A percentile compares a stretch with the other conserved stretches of the same genome.
phyloP scores from a whole-genome alignment of 805 yeast species.

The Wickerhamiella slavikovae region DNA sequence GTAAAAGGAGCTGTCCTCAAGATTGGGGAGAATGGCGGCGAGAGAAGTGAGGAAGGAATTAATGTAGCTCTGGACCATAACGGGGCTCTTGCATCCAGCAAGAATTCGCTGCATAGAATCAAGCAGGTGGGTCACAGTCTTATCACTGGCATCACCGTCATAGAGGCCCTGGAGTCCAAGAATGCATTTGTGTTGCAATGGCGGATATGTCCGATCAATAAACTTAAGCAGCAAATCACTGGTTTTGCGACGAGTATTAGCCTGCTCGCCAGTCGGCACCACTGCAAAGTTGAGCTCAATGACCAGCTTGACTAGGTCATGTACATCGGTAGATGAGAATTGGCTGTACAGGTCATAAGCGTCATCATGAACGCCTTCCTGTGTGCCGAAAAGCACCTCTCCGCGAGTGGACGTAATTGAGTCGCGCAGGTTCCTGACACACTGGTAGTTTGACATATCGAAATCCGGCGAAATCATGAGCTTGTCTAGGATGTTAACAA shows the following conservation, averaged over 20 bases:
- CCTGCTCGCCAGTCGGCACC: neutral
- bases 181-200: neutral
- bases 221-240: too few species aligned
- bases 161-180: neutral
- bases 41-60: neutral
- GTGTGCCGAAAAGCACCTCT: slow-evolving; percentile 2
- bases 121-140: neutral
- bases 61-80: neutral
- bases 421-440: neutral
- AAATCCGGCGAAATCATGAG: neutral
- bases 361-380: slow-evolving; percentile 1
- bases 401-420: slow-evolving; percentile 1
- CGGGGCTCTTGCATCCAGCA: neutral
- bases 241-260: neutral
- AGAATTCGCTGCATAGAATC: neutral
- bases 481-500: slow-evolving; percentile 1
- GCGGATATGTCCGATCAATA: neutral
- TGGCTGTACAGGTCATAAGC: slow-evolving; percentile 1
- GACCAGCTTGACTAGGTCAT: neutral
- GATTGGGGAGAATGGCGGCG: neutral
- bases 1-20: neutral
- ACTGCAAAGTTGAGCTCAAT: neutral
- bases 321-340: neutral
- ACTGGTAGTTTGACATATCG: neutral
- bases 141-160: neutral